phyloP scores from a whole-genome alignment of 192 early-diverging fungal species.

The Linnemannia elongata region DNA sequence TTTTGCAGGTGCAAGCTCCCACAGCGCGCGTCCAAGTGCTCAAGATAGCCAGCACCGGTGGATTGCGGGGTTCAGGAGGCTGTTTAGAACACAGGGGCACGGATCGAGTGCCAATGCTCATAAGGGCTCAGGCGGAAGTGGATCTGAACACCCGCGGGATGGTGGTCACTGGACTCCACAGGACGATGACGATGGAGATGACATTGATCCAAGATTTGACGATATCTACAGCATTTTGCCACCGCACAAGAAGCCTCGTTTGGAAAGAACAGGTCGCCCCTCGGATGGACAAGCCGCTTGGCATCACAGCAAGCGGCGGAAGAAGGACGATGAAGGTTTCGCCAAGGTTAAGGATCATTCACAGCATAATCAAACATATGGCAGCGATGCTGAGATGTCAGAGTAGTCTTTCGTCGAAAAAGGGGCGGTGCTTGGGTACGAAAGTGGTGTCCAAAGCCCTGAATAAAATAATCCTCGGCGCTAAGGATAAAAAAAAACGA shows the following conservation, averaged over 20 bases:
- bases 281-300: constrained; percentile 42
- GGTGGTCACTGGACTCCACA: background rate
- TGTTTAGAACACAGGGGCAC: constrained; percentile 31
- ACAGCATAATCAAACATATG: background rate
- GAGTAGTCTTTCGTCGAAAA: constrained; percentile 5
- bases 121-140: background rate
- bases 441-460: background rate
- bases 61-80: constrained; percentile 50
- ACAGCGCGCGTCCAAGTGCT: background rate
- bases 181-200: constrained; percentile 19
- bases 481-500: background rate
- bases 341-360: constrained; percentile 29
- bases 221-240: constrained; percentile 52
- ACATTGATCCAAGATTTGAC: constrained; percentile 44
- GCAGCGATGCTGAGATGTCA: constrained; percentile 51
- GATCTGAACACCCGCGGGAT: background rate
- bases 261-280: constrained; percentile 40
- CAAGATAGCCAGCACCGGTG: constrained; percentile 35
- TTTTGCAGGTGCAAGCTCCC: background rate
- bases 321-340: constrained; percentile 25
- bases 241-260: constrained; percentile 42
- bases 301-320: constrained; percentile 49
- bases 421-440: background rate
- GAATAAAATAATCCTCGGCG: too few species aligned
- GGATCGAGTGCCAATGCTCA: background rate